phyloP scores from a whole-genome alignment of 2,329 filamentous ascomycete species.

The Curvularia sp. region DNA sequence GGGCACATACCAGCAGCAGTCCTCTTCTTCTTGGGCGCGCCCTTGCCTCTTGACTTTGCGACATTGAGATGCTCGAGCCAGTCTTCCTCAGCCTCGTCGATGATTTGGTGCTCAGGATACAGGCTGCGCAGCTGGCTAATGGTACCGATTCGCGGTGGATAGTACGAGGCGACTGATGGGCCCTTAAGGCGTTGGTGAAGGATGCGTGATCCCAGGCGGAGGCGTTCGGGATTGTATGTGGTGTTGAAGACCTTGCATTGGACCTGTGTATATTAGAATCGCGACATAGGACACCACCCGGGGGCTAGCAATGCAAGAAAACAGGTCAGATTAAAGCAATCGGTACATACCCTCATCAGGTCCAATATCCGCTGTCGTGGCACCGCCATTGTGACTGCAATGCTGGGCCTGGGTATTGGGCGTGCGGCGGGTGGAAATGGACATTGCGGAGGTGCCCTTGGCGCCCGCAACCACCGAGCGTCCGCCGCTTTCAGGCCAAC shows the following conservation, averaged over 20 bases:
- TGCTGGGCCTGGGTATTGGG: conserved; percentile 11
- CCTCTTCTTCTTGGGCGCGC: conserved; percentile 87
- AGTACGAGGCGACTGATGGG: conserved; percentile 84
- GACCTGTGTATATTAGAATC: conserved; percentile 60
- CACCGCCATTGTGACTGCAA: conserved; percentile 55
- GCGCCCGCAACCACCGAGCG: conserved; percentile 24
- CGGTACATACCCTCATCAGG: conserved; percentile 73
- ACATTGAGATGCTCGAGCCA: conserved; percentile 72
- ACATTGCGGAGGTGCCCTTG: conserved; percentile 20
- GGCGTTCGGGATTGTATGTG: conserved; percentile 83
- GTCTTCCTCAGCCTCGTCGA: conserved; percentile 79
- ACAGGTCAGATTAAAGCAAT: not conserved
- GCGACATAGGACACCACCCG: not conserved
- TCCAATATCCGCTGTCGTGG: conserved; percentile 64
- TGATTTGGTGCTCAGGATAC: conserved; percentile 72
- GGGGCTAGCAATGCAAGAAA: too few relatives aligned
- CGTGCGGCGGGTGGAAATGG: conserved; percentile 23
- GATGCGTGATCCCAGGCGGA: conserved; percentile 89
- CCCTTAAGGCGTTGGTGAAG: conserved; percentile 86
- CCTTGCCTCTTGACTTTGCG: conserved; percentile 72
- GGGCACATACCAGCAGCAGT: conserved; percentile 56
- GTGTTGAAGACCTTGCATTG: conserved; percentile 93
- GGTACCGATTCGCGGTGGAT: conserved; percentile 76
- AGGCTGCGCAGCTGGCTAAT: conserved; percentile 75
- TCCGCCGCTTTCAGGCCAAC: not conserved